Evolutionary conservation across 805 yeast species (phyloP).

Genomic region (Schwanniomyces vanrijiae): DNA sequence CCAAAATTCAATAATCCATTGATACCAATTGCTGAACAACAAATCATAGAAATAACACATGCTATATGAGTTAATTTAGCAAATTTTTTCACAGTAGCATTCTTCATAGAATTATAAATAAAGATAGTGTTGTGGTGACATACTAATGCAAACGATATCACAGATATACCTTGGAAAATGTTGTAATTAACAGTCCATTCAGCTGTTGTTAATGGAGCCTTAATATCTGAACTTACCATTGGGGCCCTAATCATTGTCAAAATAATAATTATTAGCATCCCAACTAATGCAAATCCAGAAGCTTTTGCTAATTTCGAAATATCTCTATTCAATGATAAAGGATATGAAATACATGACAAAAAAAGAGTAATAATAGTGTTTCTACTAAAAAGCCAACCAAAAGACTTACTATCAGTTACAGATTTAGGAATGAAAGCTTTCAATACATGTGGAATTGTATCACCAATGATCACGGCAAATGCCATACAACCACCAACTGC

Average conservation of each 20-base stretch:
- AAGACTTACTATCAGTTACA: slow-evolving; percentile 25
- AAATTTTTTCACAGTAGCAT: slow-evolving; percentile 75
- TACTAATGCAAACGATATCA: slow-evolving; percentile 90
- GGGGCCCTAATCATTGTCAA: slow-evolving; percentile 80
- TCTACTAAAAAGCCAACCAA: slow-evolving; percentile 61
- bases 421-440: slow-evolving; percentile 58
- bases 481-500: slow-evolving; percentile 96
- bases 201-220: slow-evolving; percentile 46
- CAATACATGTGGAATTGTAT: slow-evolving; percentile 88
- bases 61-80: slow-evolving; percentile 79
- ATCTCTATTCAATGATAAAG: slow-evolving; percentile 76
- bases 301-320: slow-evolving; percentile 86
- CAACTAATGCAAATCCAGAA: slow-evolving; percentile 77
- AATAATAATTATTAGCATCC: slow-evolving; percentile 77
- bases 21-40: slow-evolving; percentile 75
- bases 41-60: slow-evolving; percentile 76
- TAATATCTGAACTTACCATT: slow-evolving; percentile 43
- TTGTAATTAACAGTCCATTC: slow-evolving; percentile 58
- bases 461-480: slow-evolving; percentile 92
- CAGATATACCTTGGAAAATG: slow-evolving; percentile 88
- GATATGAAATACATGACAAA: slow-evolving; percentile 74
- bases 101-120: slow-evolving; percentile 78
- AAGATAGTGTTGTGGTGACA: slow-evolving; percentile 94
- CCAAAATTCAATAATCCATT: slow-evolving; percentile 78
- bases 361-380: slow-evolving; percentile 69